Percentiles rank a stretch among this genome's conserved stretches.
phyloP scores from a whole-genome alignment of 352 stramenopile species.

The Phytophthora cajani region DNA sequence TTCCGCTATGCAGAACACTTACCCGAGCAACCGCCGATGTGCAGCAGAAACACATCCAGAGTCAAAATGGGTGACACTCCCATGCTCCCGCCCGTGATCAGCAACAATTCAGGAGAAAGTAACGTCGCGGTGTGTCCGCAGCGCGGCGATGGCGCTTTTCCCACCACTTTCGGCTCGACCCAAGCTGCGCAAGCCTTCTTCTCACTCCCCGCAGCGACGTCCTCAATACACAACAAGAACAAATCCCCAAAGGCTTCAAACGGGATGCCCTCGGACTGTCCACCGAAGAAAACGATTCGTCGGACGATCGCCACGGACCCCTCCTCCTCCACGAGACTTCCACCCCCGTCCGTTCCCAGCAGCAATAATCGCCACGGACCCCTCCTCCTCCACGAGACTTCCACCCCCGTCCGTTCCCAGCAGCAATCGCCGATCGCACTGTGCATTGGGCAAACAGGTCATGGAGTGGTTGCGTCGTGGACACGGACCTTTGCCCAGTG shows the following conservation, averaged over 20 bases:
- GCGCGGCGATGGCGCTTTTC: slow-evolving; percentile 45
- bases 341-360: background rate
- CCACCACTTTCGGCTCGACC: slow-evolving; percentile 40
- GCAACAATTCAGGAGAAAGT: slow-evolving; percentile 44
- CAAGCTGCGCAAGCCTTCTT: slow-evolving; percentile 45
- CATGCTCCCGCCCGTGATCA: slow-evolving; percentile 72
- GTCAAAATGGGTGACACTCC: slow-evolving; percentile 57
- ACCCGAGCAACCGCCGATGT: slow-evolving; percentile 49
- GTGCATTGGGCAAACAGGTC: slow-evolving; percentile 54
- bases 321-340: slow-evolving; percentile 13
- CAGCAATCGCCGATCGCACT: slow-evolving; percentile 34
- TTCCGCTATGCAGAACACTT: background rate
- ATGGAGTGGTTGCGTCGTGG: slow-evolving; percentile 72
- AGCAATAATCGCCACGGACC: no score
- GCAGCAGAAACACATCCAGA: slow-evolving; percentile 50
- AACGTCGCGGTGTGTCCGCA: slow-evolving; percentile 60
- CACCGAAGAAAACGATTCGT: slow-evolving; percentile 71
- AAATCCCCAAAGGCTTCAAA: slow-evolving; percentile 78
- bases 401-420: background rate
- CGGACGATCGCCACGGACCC: slow-evolving; percentile 36
- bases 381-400: slow-evolving; percentile 12
- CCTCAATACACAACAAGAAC: slow-evolving; percentile 52
- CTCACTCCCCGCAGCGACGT: slow-evolving; percentile 9
- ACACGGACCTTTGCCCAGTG: slow-evolving; percentile 45
- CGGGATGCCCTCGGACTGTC: slow-evolving; percentile 69